These are phyloP conservation scores for Balansia obtecta DNA, from an alignment of 2,329 filamentous ascomycete genomes.

Conservation along the genomic window DNA sequence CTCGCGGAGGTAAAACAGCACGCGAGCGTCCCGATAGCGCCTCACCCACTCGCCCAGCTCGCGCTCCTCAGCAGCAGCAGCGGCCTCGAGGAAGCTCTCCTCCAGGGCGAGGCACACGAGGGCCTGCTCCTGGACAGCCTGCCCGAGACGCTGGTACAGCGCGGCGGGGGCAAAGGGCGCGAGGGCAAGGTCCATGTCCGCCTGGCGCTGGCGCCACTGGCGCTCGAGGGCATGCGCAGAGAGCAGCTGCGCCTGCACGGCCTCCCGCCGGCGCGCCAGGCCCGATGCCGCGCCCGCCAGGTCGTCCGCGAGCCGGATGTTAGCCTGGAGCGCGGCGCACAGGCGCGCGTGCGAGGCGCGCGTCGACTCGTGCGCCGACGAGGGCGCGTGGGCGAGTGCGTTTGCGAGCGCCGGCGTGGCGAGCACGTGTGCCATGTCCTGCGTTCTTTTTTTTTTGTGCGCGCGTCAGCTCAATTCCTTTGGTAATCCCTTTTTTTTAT, in stretches of 20 bases:
- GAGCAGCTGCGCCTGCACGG: slow-evolving; percentile 72
- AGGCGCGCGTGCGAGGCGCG: slow-evolving; percentile 52
- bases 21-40: slow-evolving; percentile 67
- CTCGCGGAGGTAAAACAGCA: slow-evolving; percentile 63
- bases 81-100: slow-evolving; percentile 75
- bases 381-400: slow-evolving; percentile 57
- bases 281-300: slow-evolving; percentile 47
- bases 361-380: slow-evolving; percentile 61
- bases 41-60: slow-evolving; percentile 79
- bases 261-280: slow-evolving; percentile 45
- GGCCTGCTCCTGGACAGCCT: slow-evolving; percentile 73
- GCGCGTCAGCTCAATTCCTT: no score
- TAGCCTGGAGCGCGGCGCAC: slow-evolving; percentile 52
- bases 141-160: slow-evolving; percentile 69
- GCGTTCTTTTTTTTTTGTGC: slow-evolving; percentile 42
- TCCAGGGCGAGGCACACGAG: slow-evolving; percentile 69
- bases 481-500: no score
- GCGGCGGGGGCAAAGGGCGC: slow-evolving; percentile 76
- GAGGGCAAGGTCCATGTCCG: slow-evolving; percentile 76
- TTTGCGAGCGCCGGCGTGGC: slow-evolving; percentile 53
- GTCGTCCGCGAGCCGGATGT: slow-evolving; percentile 55
- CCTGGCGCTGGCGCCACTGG: slow-evolving; percentile 82
- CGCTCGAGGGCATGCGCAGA: slow-evolving; percentile 77
- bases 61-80: slow-evolving; percentile 53
- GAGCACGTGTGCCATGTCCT: slow-evolving; percentile 63